phyloP scores from a whole-genome alignment of 2,329 filamentous ascomycete species.

The Plectosphaerella sp. region DNA sequence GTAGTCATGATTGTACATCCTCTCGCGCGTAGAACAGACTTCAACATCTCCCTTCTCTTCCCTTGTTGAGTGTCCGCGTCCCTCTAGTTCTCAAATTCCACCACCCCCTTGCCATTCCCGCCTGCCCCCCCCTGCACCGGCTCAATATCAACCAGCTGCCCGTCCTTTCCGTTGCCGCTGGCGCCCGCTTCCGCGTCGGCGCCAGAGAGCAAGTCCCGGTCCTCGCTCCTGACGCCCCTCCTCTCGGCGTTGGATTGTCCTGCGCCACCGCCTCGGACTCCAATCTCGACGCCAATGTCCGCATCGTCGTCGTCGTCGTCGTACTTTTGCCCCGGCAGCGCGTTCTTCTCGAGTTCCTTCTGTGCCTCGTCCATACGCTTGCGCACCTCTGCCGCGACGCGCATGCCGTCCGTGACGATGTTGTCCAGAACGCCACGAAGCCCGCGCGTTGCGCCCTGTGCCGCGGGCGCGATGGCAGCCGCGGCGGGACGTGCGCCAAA shows the following conservation, averaged over 20 bases:
- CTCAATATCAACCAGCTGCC: slow-evolving; percentile 28
- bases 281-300: slow-evolving; percentile 38
- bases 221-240: slow-evolving; percentile 60
- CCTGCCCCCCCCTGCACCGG: slow-evolving; percentile 20
- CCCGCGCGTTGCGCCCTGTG: slow-evolving; percentile 63
- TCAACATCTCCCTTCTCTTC: too few species aligned
- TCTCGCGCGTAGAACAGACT: background rate
- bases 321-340: slow-evolving; percentile 56
- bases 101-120: slow-evolving; percentile 28
- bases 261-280: slow-evolving; percentile 26
- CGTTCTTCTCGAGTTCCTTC: slow-evolving; percentile 81
- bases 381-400: slow-evolving; percentile 87
- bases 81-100: slow-evolving; percentile 36
- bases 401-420: slow-evolving; percentile 96
- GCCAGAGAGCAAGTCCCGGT: slow-evolving; percentile 68
- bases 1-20: background rate
- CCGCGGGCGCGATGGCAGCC: slow-evolving; percentile 30
- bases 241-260: slow-evolving; percentile 55
- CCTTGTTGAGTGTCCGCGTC: background rate
- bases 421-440: slow-evolving; percentile 92
- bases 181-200: slow-evolving; percentile 66
- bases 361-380: slow-evolving; percentile 95
- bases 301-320: slow-evolving; percentile 69
- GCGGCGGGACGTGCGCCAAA: slow-evolving; percentile 43
- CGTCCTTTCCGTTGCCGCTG: slow-evolving; percentile 23